These are phyloP conservation scores for Sodiomyces alkalinus DNA, from an alignment of 2,329 filamentous ascomycete species.

Conservation along the genomic window DNA sequence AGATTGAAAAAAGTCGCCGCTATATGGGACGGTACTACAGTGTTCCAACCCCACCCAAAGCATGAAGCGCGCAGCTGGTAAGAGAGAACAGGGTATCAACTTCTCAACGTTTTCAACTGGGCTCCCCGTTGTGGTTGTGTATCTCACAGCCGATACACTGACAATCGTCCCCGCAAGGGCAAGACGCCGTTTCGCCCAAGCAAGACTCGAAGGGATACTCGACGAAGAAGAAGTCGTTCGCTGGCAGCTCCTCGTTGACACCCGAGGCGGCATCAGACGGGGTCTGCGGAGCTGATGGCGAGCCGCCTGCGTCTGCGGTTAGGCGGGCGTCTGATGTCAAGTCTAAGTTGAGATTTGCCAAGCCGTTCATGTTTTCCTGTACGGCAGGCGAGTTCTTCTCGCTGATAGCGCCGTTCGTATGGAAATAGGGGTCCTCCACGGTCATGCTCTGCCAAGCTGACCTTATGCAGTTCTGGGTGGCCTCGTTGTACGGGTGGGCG, in stretches of 20 bases:
- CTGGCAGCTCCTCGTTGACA: slow-evolving; percentile 32
- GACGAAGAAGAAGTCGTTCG: slow-evolving; percentile 44
- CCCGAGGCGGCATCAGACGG: slow-evolving; percentile 30
- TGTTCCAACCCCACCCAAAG: no score
- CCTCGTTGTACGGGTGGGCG: slow-evolving; percentile 51
- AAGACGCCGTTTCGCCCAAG: slow-evolving; percentile 31
- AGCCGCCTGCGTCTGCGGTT: slow-evolving; percentile 8
- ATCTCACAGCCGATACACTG: slow-evolving; percentile 42
- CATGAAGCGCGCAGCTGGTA: no score
- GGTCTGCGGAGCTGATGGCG: slow-evolving; percentile 26
- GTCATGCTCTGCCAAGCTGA: slow-evolving; percentile 28
- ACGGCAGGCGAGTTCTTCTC: no score
- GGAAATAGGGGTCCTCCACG: slow-evolving; percentile 16
- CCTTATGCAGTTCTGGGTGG: slow-evolving; percentile 38
- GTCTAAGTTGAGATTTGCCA: slow-evolving; percentile 1
- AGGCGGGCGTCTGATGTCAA: no score
- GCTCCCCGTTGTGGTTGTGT: slow-evolving; percentile 20
- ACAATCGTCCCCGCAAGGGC: slow-evolving; percentile 45
- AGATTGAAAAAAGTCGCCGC: no score
- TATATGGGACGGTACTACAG: no score
- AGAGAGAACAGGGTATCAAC: no score
- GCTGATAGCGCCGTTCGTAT: slow-evolving; percentile 11
- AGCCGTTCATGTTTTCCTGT: slow-evolving; percentile 5
- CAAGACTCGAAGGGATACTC: slow-evolving; percentile 35
- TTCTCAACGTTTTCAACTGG: no score